These are phyloP conservation scores for Russula olivacea DNA, from an alignment of 768 basidiomycete species.

Conservation along the genomic window DNA sequence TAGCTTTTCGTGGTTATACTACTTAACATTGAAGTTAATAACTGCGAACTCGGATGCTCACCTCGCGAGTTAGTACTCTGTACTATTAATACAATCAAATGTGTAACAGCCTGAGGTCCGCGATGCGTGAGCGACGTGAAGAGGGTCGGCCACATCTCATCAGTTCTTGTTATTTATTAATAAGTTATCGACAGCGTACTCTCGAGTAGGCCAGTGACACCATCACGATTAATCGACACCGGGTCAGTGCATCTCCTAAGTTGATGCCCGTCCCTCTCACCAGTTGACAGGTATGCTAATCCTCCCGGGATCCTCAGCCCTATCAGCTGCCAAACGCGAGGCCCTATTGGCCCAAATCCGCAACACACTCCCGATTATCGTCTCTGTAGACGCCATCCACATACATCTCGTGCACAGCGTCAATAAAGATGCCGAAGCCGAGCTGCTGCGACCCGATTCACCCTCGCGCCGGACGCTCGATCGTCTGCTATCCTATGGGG, in stretches of 20 bases:
- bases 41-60: too few species aligned
- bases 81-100: too few species aligned
- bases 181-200: too few species aligned
- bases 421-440: conserved; percentile 39
- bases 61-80: too few species aligned
- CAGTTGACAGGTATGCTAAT: conserved; percentile 55
- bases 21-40: too few species aligned
- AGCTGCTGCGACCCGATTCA: conserved; percentile 44
- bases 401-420: conserved; percentile 76
- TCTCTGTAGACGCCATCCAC: conserved; percentile 75
- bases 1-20: too few species aligned
- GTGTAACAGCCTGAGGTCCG: too few species aligned
- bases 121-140: too few species aligned
- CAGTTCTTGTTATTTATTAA: too few species aligned
- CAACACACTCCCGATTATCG: conserved; percentile 44
- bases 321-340: conserved; percentile 66
- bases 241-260: not conserved
- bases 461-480: conserved; percentile 50
- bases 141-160: too few species aligned
- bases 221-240: not conserved
- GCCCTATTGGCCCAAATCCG: conserved; percentile 59
- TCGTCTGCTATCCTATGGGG: conserved; percentile 79
- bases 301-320: conserved; percentile 67
- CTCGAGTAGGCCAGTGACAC: too few species aligned
- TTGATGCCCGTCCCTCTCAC: not conserved